A percentile compares a stretch with the other conserved stretches of the same genome.
Conservation (phyloP, 345 rosid genomes). For the Eucalyptus pauciflora region DNA sequence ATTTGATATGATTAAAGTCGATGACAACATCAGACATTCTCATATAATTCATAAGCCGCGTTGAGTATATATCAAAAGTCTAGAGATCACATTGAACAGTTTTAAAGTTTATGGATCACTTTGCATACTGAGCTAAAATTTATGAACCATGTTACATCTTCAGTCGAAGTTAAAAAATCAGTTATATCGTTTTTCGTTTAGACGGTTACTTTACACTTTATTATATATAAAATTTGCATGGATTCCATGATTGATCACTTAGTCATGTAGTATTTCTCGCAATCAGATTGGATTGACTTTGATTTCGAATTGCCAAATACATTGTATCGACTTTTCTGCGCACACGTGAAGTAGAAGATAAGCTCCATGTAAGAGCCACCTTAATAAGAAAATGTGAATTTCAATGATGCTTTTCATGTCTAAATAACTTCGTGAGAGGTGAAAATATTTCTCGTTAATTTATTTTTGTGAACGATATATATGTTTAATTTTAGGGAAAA, state of each 20-base stretch:
- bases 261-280: rapidly evolving
- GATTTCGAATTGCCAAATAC: background rate
- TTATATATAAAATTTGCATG: background rate
- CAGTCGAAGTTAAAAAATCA: rapidly evolving
- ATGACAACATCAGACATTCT: rapidly evolving
- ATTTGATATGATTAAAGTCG: rapidly evolving
- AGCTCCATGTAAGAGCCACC: background rate
- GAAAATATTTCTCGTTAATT: background rate
- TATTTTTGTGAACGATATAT: background rate
- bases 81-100: rapidly evolving
- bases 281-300: background rate
- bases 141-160: rapidly evolving
- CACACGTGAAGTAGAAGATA: rapidly evolving
- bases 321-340: background rate
- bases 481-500: too few relatives aligned
- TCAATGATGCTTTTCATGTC: background rate
- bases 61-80: rapidly evolving
- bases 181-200: rapidly evolving
- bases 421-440: rapidly evolving
- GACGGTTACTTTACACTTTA: rapidly evolving
- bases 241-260: background rate
- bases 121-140: rapidly evolving
- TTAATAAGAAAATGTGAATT: background rate
- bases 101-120: rapidly evolving
- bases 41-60: rapidly evolving